Evolutionary conservation across 306 rosid species (phyloP).

Genomic region (Quercus glauca): DNA sequence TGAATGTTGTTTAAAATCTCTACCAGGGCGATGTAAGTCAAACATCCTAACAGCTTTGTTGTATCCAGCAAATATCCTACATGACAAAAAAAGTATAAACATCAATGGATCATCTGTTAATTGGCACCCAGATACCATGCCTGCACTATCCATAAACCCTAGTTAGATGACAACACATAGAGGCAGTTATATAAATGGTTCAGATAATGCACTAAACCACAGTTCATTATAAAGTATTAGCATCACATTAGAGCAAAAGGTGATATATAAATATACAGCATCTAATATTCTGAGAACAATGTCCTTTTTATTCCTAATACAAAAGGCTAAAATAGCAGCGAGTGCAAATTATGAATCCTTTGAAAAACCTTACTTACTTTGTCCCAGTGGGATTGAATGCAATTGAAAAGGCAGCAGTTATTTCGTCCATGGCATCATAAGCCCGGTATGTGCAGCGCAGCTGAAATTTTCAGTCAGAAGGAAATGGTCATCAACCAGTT

Average conservation of each 20-base stretch:
- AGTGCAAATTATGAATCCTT: neutral
- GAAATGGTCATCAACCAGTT: slow-evolving; percentile 17
- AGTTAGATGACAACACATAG: slow-evolving; percentile 12
- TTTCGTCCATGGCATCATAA: slow-evolving; percentile 95
- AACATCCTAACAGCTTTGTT: slow-evolving; percentile 84
- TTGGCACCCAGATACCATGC: neutral
- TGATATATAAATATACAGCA: neutral
- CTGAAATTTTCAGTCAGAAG: slow-evolving; percentile 47
- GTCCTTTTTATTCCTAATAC: neutral
- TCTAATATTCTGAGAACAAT: neutral
- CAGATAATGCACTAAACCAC: slow-evolving; percentile 1
- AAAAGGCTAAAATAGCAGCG: slow-evolving; percentile 1
- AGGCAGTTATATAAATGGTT: slow-evolving; percentile 5
- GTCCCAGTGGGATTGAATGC: slow-evolving; percentile 90
- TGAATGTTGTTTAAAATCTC: slow-evolving; percentile 71
- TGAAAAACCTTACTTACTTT: slow-evolving; percentile 51
- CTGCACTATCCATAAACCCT: neutral
- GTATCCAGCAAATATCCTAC: slow-evolving; percentile 95
- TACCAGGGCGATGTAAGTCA: slow-evolving; percentile 97
- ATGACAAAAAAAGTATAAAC: slow-evolving; percentile 15
- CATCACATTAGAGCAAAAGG: neutral
- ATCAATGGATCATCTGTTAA: slow-evolving; percentile 4
- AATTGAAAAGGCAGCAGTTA: slow-evolving; percentile 83
- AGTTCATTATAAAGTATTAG: slow-evolving; percentile 7
- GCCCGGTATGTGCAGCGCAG: slow-evolving; percentile 95